A percentile compares a stretch with the other conserved stretches of the same genome.
Evolutionary conservation across 768 basidiomycete species (phyloP).

Genomic region (Cyclocybe aegerita): DNA sequence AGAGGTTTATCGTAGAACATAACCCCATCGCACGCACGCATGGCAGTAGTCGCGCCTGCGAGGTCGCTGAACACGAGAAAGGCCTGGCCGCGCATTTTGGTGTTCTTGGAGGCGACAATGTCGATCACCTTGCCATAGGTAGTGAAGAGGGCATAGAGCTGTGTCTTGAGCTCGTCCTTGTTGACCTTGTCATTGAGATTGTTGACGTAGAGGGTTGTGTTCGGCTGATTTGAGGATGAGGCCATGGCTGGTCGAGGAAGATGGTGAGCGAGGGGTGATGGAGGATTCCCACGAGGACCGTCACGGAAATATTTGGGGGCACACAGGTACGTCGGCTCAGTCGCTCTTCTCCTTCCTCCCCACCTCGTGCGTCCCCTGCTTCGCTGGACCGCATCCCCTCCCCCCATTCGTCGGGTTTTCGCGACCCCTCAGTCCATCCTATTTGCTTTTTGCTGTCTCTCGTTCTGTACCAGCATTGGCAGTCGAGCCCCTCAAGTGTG

Average conservation of each 20-base stretch:
- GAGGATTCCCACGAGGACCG: conserved; percentile 23
- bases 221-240: conserved; percentile 68
- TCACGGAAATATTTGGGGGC: conserved; percentile 1
- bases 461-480: background rate
- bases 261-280: conserved; percentile 1
- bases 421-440: background rate
- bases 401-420: background rate
- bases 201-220: conserved; percentile 86
- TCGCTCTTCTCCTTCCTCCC: background rate
- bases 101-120: conserved; percentile 83
- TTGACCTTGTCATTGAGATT: conserved; percentile 92
- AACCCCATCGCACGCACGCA: conserved; percentile 93
- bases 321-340: conserved; percentile 4
- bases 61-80: conserved; percentile 96
- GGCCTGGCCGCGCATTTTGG: conserved; percentile 90
- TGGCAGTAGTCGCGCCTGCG: conserved; percentile 84
- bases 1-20: conserved; percentile 90
- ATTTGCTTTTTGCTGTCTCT: conserved; percentile 1
- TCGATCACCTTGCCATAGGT: conserved; percentile 94
- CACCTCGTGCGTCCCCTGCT: conserved; percentile 1
- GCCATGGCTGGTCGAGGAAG: conserved; percentile 31
- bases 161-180: conserved; percentile 82
- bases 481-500: conserved; percentile 13
- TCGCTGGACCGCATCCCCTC: background rate
- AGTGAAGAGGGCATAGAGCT: conserved; percentile 87